These are phyloP conservation scores for Colletotrichum filicis DNA, from an alignment of 2,329 filamentous ascomycete genomes.

Conservation along the genomic window DNA sequence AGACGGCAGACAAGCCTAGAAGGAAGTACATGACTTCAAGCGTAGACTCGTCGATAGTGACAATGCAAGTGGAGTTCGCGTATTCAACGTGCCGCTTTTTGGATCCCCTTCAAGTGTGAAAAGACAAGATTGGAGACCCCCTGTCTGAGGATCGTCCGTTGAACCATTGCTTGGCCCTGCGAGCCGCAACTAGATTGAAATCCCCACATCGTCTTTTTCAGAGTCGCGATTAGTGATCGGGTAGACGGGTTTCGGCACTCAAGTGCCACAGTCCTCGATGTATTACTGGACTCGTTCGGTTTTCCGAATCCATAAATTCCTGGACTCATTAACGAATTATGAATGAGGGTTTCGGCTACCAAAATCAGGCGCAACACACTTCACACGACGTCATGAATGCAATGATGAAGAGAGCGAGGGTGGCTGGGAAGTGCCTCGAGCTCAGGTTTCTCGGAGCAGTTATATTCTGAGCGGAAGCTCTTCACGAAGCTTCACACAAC, in stretches of 20 bases:
- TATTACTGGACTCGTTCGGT: too few species aligned
- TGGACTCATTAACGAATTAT: too few species aligned
- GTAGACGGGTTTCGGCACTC: background rate
- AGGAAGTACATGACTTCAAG: too few species aligned
- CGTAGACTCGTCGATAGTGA: too few species aligned
- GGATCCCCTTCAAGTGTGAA: too few species aligned
- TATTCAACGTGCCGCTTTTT: too few species aligned
- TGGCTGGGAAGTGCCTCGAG: background rate
- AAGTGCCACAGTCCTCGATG: background rate
- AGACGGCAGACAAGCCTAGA: too few species aligned
- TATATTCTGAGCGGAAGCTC: background rate
- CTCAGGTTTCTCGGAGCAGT: background rate
- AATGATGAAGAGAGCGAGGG: background rate
- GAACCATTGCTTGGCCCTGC: background rate
- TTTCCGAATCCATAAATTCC: too few species aligned
- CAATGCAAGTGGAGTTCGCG: too few species aligned
- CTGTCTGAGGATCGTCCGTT: background rate
- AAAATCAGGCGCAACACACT: too few species aligned
- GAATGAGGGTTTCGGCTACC: too few species aligned
- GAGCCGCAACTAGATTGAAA: conserved; percentile 13
- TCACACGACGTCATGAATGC: too few species aligned
- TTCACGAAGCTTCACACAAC: background rate
- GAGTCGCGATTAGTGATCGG: background rate
- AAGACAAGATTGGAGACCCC: background rate
- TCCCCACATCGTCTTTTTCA: background rate